phyloP scores from a whole-genome alignment of 2,329 filamentous ascomycete genomes.

The Pyrenophora seminiperda region DNA sequence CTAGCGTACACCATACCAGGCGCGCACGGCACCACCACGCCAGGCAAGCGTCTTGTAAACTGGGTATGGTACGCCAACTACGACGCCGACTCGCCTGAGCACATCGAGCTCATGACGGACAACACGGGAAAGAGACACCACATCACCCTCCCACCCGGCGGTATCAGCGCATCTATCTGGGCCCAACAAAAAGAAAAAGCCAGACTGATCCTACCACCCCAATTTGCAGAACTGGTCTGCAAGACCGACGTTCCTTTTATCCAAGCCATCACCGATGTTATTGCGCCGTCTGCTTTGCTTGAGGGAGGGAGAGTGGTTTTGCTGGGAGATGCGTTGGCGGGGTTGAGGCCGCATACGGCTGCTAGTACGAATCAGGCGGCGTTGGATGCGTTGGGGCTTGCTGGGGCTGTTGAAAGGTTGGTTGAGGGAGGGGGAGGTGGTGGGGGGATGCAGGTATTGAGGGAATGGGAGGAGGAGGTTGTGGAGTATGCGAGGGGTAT shows the following conservation, averaged over 20 bases:
- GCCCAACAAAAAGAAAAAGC: constrained; percentile 39
- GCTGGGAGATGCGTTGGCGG: constrained; percentile 54
- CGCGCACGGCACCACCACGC: constrained; percentile 42
- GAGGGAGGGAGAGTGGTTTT: constrained; percentile 50
- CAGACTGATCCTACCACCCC: constrained; percentile 39
- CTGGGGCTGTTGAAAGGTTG: constrained; percentile 32
- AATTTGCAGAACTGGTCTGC: constrained; percentile 48
- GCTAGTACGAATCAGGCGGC: constrained; percentile 55
- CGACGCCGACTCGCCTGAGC: constrained; percentile 41
- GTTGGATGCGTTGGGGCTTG: constrained; percentile 47
- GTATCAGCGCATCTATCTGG: constrained; percentile 48
- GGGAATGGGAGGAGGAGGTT: constrained; percentile 41
- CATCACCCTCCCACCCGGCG: constrained; percentile 51
- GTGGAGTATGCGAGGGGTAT: constrained; percentile 18
- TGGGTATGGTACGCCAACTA: constrained; percentile 56
- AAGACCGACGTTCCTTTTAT: constrained; percentile 52
- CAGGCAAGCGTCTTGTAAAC: constrained; percentile 51
- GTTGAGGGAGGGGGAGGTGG: constrained; percentile 46
- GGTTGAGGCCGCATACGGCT: constrained; percentile 53
- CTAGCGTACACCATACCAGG: constrained; percentile 52
- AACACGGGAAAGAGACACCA: constrained; percentile 45
- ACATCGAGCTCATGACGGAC: constrained; percentile 52
- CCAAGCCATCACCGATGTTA: constrained; percentile 52
- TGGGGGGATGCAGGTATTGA: constrained; percentile 27
- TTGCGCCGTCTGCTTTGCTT: constrained; percentile 43